Evolutionary conservation across 2,329 filamentous ascomycete species (phyloP), one percentile per base, ranked within the genome.

Genomic region (Scedosporium aurantiacum): DNA sequence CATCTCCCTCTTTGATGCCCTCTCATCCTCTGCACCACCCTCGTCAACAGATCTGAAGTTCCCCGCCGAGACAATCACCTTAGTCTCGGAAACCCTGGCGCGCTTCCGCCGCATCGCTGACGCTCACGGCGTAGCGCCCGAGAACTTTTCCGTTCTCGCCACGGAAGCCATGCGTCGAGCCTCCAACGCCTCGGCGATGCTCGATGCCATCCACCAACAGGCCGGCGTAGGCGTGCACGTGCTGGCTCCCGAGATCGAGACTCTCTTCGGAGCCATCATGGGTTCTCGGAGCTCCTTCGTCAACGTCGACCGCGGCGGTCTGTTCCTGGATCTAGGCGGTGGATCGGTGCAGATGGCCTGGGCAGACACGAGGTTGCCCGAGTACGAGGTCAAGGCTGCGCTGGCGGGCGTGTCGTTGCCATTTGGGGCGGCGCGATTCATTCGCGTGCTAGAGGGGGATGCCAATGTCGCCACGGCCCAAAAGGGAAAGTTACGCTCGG

Each of bases 141-240:
- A 73, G 40, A 85, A 91, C 65, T 82, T 93, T 63, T 82, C 83
- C 21, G 82, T 96, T 8, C 83, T 97, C 50, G 92, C 91, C 21
- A 97, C 92, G 0, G 92, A 96, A 72, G 92, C 92, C 3, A 94
- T 92, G 71, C 85, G 92, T 54, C 89, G 85, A 25, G 90, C 92
- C 5, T 73, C 82, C 62, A 97, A 97, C 68, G 85, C 86, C 0
- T 77, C 76, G 21, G 81, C 84, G 1, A 90, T 94, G 73, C 78
- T 89, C 1, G 71, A 75, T 0, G 79, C 80, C 37, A 92, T 97
- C 64, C 76, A 79, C 52, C 70, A 77, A 2, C 76, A 77, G 2
- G 87, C 86, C 0, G 88, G 85, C 1, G 85, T 91, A 74, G 77
- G 78, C 0, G 88, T 96, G 0, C 80, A 83, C 58, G 79, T 96